Percentiles rank a stretch among this genome's conserved stretches.
Evolutionary conservation across 2,329 filamentous ascomycete genomes (phyloP).

Genomic region (Penicillium frequentans): DNA sequence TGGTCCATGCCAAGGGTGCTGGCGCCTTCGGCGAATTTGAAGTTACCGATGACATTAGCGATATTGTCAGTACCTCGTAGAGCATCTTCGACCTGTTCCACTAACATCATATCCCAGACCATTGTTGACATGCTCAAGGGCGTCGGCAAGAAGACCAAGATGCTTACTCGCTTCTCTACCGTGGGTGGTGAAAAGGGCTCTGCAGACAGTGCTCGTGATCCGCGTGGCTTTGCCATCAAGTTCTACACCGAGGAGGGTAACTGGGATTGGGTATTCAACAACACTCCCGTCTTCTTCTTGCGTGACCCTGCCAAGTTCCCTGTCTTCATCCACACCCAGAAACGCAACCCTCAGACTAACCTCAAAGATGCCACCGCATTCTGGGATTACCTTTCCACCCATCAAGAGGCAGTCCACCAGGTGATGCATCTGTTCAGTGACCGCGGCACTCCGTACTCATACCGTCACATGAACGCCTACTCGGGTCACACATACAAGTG

Average conservation of each 20-base stretch:
- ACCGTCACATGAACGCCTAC: constrained; percentile 68
- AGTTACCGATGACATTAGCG: constrained; percentile 51
- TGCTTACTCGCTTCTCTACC: constrained; percentile 70
- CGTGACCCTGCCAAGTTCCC: constrained; percentile 73
- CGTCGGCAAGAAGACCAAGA: constrained; percentile 67
- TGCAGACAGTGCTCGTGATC: constrained; percentile 70
- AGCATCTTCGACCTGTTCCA: not conserved
- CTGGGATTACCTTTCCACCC: constrained; percentile 63
- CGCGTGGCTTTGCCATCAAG: constrained; percentile 71
- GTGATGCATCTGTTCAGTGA: constrained; percentile 68
- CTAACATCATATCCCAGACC: constrained; percentile 25
- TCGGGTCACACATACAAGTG: constrained; percentile 68
- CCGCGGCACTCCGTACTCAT: constrained; percentile 64
- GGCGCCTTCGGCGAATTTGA: constrained; percentile 46
- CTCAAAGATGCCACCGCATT: constrained; percentile 69
- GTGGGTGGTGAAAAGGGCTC: constrained; percentile 73
- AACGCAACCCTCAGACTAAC: constrained; percentile 70
- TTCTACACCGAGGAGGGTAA: constrained; percentile 74
- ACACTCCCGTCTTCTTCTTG: constrained; percentile 75
- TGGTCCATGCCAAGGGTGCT: constrained; percentile 46
- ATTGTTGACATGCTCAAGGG: constrained; percentile 52
- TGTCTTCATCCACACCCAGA: constrained; percentile 72
- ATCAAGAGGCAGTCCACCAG: constrained; percentile 64
- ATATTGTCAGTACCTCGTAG: constrained; percentile 36
- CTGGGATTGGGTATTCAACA: constrained; percentile 71